Conservation (phyloP, 2,329 filamentous ascomycete genomes). For the Trichoderma sp. region DNA sequence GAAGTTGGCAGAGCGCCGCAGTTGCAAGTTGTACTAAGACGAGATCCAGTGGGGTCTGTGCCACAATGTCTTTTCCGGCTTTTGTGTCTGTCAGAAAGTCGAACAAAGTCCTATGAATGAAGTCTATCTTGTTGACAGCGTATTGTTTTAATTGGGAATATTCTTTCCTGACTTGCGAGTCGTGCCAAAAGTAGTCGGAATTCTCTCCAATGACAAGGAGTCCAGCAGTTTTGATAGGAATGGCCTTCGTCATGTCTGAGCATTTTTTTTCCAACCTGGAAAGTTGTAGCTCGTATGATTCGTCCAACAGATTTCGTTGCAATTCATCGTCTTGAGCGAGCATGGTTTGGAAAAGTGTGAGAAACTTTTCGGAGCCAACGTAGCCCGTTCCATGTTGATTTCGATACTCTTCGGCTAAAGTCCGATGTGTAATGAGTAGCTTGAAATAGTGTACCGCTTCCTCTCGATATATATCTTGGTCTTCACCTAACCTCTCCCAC, state of each 20-base stretch:
- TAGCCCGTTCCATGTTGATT: too few relatives aligned
- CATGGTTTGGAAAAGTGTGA: background rate
- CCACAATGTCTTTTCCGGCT: background rate
- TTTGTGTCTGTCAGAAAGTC: background rate
- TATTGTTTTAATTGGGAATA: background rate
- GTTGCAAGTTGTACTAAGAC: background rate
- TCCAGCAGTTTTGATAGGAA: background rate
- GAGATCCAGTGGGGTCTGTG: background rate
- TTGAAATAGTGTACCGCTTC: background rate
- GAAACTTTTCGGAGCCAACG: background rate
- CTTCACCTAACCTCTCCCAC: background rate
- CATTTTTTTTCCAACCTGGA: background rate
- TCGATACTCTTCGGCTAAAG: background rate
- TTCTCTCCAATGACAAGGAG: background rate
- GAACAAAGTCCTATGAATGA: background rate
- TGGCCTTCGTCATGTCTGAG: background rate
- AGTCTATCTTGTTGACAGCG: background rate
- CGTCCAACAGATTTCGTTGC: background rate
- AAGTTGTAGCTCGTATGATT: background rate
- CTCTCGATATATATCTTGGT: background rate
- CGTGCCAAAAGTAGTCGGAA: background rate
- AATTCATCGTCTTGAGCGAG: background rate
- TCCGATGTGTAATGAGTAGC: background rate
- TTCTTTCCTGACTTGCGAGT: background rate
- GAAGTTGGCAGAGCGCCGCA: background rate